Conservation (phyloP, 257 asterid genomes). For the Solanum medicagineum region DNA sequence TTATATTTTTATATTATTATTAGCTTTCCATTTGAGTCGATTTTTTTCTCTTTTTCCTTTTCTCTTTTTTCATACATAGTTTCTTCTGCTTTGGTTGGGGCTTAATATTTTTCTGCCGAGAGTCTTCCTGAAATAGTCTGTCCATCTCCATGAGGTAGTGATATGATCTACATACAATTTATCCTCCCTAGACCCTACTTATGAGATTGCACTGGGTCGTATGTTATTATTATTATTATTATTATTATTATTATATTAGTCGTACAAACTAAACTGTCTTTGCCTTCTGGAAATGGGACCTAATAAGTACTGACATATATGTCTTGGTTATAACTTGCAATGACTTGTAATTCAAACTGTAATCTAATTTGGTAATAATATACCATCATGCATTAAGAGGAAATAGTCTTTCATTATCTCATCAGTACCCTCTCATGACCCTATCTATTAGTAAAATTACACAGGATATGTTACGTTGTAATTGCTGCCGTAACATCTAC, state of each 20-base stretch:
- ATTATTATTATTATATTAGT: neutral
- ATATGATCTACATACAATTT: too few relatives aligned
- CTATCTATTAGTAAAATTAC: neutral
- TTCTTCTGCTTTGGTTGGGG: too few relatives aligned
- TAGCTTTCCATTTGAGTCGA: too few relatives aligned
- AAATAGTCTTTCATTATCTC: neutral
- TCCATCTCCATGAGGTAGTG: too few relatives aligned
- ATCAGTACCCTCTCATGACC: neutral
- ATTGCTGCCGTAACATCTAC: neutral
- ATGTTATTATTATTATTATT: neutral
- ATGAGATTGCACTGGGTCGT: fast-evolving
- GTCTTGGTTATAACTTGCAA: neutral
- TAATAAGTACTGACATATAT: neutral
- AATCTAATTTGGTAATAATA: neutral
- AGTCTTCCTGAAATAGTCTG: too few relatives aligned
- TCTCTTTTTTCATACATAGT: too few relatives aligned
- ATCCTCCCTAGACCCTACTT: too few relatives aligned
- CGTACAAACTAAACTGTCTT: neutral
- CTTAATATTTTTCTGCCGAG: too few relatives aligned
- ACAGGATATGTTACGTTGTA: fast-evolving
- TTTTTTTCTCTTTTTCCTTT: too few relatives aligned
- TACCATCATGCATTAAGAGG: neutral
- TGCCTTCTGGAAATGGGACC: neutral
- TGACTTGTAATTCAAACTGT: neutral
- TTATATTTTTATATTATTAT: too few relatives aligned